phyloP scores from a whole-genome alignment of 2,329 filamentous ascomycete species.

The Fusarium nygamai region DNA sequence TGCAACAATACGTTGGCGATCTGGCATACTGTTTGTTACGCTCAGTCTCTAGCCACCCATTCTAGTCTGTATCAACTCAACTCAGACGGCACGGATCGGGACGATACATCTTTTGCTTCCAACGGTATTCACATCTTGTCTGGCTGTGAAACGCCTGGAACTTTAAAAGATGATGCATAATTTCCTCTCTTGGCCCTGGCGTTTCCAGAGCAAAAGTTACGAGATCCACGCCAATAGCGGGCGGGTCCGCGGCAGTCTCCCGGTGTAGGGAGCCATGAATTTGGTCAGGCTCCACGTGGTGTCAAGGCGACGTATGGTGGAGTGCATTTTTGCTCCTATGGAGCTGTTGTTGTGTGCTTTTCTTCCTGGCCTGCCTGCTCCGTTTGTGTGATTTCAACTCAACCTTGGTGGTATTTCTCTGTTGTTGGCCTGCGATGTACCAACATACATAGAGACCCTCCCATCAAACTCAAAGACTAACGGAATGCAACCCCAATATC shows the following conservation, averaged over 20 bases:
- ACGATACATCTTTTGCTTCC: background rate
- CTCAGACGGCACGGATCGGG: constrained; percentile 3
- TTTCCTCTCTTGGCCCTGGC: constrained; percentile 4
- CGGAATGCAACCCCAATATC: constrained; percentile 15
- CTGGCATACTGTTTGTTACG: background rate
- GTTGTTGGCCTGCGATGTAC: background rate
- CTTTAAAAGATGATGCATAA: constrained; percentile 12
- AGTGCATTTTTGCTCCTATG: constrained; percentile 22
- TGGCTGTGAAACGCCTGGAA: background rate
- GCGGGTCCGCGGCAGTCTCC: constrained; percentile 45
- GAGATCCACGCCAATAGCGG: constrained; percentile 34
- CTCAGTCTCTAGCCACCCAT: background rate
- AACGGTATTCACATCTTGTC: background rate
- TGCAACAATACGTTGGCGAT: background rate
- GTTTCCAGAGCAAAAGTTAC: constrained; percentile 14
- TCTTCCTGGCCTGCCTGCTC: background rate
- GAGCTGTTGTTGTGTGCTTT: background rate
- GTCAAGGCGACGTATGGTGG: constrained; percentile 38
- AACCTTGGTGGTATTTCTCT: constrained; percentile 4
- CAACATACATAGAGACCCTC: background rate
- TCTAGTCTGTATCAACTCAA: background rate
- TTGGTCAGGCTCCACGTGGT: constrained; percentile 44
- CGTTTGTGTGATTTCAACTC: background rate
- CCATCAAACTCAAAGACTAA: background rate
- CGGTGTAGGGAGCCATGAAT: constrained; percentile 40